Evolutionary conservation across 2,329 filamentous ascomycete genomes (phyloP), one percentile per base, ranked within the genome.

Genomic region (Trichocomaceae sp.): DNA sequence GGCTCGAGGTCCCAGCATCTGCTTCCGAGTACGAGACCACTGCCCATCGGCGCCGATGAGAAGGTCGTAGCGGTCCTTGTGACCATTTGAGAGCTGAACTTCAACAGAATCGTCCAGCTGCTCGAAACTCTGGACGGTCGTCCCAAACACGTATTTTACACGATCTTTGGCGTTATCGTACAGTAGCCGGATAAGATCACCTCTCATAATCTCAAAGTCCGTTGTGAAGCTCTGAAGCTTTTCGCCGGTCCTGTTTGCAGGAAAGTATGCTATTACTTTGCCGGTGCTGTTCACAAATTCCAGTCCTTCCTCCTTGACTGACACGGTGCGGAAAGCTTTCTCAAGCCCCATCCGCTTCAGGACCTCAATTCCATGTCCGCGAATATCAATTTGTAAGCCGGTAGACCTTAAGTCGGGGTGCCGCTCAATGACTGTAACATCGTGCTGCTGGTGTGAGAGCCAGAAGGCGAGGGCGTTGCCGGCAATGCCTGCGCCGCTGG

Each of bases 161-260:
- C 57, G 41, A 15, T 10, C 22, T 5, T 64, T 58, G 37, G 65
- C 62, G 3, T 55, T 58, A 22, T 67, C 63, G 45, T 77, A 72
- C 0, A 83, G 55, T 1, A 82, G 60, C 1, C 60, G 62, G 12
- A 72, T 75, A 29, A 83, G 58, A 52, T 81, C 77, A 0, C 77
- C 79, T 8, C 80, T 69, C 72, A 83, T 75, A 47, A 83, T 81
- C 64, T 83, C 80, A 37, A 73, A 76, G 20, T 83, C 79, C 0
- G 69, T 72, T 0, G 77, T 77, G 22, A 79, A 69, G 19, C 63
- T 67, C 46, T 73, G 69, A 7, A 59, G 26, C 2, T 67, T 66
- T 33, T 66, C 57, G 54, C 37, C 76, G 0, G 74, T 66, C 22
- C 63, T 61, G 57, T 76, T 74, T 20, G 67, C 67, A 5, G 63